Percentiles rank a stretch among this genome's conserved stretches.
Conservation (phyloP, 2,329 filamentous ascomycete genomes). For the Xylariaceae sp. region DNA sequence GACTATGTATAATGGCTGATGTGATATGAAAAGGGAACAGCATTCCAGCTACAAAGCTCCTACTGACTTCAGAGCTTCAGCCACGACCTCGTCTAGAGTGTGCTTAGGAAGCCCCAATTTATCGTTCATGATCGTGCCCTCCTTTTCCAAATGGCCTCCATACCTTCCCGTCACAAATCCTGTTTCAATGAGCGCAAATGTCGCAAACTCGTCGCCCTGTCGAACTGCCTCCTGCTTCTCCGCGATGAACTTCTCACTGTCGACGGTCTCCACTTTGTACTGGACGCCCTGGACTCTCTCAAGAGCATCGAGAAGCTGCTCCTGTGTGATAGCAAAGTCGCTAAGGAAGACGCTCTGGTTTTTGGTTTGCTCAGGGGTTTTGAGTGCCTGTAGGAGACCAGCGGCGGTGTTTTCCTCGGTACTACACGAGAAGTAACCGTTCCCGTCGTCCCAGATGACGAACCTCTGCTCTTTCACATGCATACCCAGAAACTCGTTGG, state of each 20-base stretch:
- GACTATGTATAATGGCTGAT: not conserved
- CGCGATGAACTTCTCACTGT: slow-evolving; percentile 36
- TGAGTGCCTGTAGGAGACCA: slow-evolving; percentile 38
- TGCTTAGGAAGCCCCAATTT: slow-evolving; percentile 37
- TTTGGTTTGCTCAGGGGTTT: slow-evolving; percentile 40
- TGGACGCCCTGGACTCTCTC: slow-evolving; percentile 56
- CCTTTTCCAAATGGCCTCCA: slow-evolving; percentile 42
- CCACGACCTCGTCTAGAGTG: slow-evolving; percentile 36
- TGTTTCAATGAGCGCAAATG: slow-evolving; percentile 40
- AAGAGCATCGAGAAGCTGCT: slow-evolving; percentile 50
- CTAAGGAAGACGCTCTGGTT: slow-evolving; percentile 43
- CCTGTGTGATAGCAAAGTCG: slow-evolving; percentile 43
- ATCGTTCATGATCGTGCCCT: slow-evolving; percentile 42
- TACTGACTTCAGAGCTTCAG: slow-evolving; percentile 23
- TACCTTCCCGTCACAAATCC: slow-evolving; percentile 42
- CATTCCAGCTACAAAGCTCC: slow-evolving; percentile 5
- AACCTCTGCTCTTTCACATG: slow-evolving; percentile 31
- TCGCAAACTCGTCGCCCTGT: slow-evolving; percentile 35
- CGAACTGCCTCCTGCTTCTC: slow-evolving; percentile 38
- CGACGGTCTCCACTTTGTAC: slow-evolving; percentile 35
- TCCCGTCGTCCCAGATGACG: slow-evolving; percentile 43
- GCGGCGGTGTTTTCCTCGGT: slow-evolving; percentile 45
- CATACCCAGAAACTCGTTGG: slow-evolving; percentile 38
- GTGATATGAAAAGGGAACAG: too few relatives aligned
- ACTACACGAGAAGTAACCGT: slow-evolving; percentile 41